Conservation (phyloP, 2,329 filamentous ascomycete species). For the Parafenestella ontariensis region DNA sequence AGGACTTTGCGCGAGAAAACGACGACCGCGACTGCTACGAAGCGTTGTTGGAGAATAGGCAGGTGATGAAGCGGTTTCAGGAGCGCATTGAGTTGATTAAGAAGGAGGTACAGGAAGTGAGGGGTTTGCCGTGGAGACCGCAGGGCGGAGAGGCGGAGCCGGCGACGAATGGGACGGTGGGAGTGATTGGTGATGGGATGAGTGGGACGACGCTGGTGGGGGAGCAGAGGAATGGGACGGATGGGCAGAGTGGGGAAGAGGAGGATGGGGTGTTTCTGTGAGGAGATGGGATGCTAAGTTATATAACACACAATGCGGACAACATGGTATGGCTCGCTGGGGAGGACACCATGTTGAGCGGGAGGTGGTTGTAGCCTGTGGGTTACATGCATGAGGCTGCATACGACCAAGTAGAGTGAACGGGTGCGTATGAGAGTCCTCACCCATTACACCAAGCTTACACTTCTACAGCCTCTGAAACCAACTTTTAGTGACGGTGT, state of each 20-base stretch:
- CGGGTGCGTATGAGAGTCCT: too few relatives aligned
- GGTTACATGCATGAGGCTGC: too few relatives aligned
- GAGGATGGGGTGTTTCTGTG: constrained; percentile 27
- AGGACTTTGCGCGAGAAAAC: constrained; percentile 61
- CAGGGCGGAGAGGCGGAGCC: constrained; percentile 21
- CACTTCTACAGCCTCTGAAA: too few relatives aligned
- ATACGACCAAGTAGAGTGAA: too few relatives aligned
- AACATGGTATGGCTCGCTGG: too few relatives aligned
- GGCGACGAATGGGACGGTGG: constrained; percentile 10
- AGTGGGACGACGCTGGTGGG: background rate
- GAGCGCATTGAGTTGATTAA: constrained; percentile 70
- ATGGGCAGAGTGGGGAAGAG: constrained; percentile 1
- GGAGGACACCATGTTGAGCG: too few relatives aligned
- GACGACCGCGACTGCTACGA: constrained; percentile 76
- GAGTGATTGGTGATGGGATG: background rate
- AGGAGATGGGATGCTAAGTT: background rate
- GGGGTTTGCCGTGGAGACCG: constrained; percentile 62
- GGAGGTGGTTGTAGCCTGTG: too few relatives aligned
- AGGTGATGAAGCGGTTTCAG: constrained; percentile 71
- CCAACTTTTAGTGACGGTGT: too few relatives aligned
- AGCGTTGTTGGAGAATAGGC: constrained; percentile 74
- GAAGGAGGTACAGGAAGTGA: constrained; percentile 67
- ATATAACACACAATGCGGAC: background rate
- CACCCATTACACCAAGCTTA: too few relatives aligned
- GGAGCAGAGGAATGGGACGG: constrained; percentile 3